phyloP scores from a whole-genome alignment of 257 asterid genomes.

The Solanum sparsipilum region DNA sequence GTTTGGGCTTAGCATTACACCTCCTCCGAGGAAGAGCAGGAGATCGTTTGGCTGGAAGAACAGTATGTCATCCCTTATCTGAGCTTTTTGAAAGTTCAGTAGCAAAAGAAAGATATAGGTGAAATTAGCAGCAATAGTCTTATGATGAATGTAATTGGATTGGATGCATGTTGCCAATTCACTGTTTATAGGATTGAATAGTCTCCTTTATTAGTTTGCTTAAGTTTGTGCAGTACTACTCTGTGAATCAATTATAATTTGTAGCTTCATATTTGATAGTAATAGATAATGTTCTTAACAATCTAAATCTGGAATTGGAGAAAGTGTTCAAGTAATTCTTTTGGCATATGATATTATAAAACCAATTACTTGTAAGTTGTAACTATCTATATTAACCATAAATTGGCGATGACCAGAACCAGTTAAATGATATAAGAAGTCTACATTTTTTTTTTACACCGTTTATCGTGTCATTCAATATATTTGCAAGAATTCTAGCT shows the following conservation, averaged over 20 bases:
- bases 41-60: conserved; percentile 42
- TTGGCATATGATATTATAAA: not conserved
- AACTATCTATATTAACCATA: not conserved
- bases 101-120: not conserved
- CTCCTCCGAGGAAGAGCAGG: conserved; percentile 21
- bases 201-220: not conserved
- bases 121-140: not conserved
- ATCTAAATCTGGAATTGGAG: not conserved
- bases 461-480: not conserved
- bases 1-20: conserved; percentile 50
- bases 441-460: not conserved
- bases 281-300: not conserved
- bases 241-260: not conserved
- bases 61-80: conserved; percentile 20
- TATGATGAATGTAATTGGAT: not conserved
- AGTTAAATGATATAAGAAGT: not conserved
- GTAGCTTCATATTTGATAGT: not conserved
- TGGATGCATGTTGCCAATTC: not conserved
- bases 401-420: not conserved
- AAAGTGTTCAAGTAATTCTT: not conserved
- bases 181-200: not conserved
- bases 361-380: not conserved
- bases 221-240: not conserved
- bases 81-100: conserved; percentile 1
- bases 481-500: not conserved